These are phyloP conservation scores for Neurospora sublineolata DNA, from an alignment of 495 filamentous ascomycete species.

Conservation along the genomic window DNA sequence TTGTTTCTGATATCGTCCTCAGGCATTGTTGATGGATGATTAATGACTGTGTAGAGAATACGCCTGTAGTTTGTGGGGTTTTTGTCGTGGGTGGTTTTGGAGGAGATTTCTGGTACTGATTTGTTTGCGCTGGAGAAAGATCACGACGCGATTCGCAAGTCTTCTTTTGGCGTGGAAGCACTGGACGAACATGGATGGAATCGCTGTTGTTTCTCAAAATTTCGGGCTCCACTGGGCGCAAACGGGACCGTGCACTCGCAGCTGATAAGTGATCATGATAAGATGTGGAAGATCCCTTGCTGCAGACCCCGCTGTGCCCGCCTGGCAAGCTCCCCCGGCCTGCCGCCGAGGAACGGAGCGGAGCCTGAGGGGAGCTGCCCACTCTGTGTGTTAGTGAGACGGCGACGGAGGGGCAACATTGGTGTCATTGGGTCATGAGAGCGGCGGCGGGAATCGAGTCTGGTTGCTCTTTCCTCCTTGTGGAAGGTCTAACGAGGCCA, in stretches of 20 bases:
- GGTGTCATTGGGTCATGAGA: not conserved
- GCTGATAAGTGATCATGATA: not conserved
- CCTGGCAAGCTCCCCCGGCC: not conserved
- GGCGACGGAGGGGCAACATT: not conserved
- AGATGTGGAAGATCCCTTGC: not conserved
- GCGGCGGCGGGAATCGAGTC: not conserved
- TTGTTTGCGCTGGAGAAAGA: not conserved
- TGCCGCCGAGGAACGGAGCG: not conserved
- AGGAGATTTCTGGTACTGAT: not conserved
- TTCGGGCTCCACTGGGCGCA: not conserved
- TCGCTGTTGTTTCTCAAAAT: not conserved
- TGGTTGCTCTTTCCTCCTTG: not conserved
- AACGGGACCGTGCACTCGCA: not conserved
- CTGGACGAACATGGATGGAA: not conserved
- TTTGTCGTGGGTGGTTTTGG: no score
- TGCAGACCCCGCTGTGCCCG: not conserved
- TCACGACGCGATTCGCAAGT: not conserved
- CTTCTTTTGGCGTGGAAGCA: not conserved
- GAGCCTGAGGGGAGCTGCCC: not conserved
- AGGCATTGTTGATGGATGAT: not conserved
- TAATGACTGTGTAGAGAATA: not conserved
- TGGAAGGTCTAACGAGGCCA: not conserved
- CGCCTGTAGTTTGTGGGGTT: no score
- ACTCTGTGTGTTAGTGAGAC: not conserved
- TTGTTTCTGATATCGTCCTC: constrained; percentile 54